phyloP scores from a whole-genome alignment of 1,139 yeast species.

The Starmera stellimalicola region DNA sequence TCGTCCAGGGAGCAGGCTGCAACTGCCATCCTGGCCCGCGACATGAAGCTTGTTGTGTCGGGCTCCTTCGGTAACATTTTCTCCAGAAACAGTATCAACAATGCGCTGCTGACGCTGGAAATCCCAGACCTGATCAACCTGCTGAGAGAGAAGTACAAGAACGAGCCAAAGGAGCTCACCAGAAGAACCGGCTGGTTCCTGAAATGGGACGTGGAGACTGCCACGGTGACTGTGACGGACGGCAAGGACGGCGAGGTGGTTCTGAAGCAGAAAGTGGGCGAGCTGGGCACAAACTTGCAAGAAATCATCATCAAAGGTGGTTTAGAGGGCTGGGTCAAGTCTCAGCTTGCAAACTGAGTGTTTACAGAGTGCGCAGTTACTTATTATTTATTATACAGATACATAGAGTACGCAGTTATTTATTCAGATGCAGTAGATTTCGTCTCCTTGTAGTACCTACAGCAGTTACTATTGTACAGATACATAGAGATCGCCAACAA shows the following conservation, averaged over 20 bases:
- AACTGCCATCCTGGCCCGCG: conserved; percentile 89
- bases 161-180: conserved; percentile 56
- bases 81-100: conserved; percentile 90
- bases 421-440: not conserved
- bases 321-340: conserved; percentile 94
- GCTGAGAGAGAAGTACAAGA: conserved; percentile 60
- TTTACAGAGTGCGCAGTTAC: not conserved
- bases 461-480: not conserved
- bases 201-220: conserved; percentile 86
- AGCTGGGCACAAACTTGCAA: conserved; percentile 88
- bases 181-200: conserved; percentile 92
- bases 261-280: conserved; percentile 84
- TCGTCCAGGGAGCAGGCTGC: conserved; percentile 99
- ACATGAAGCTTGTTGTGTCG: conserved; percentile 84
- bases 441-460: not conserved
- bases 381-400: not conserved
- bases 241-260: conserved; percentile 50
- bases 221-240: conserved; percentile 71
- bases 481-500: too few species aligned
- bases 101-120: conserved; percentile 87
- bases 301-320: conserved; percentile 97
- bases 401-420: not conserved
- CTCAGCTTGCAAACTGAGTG: conserved; percentile 38
- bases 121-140: conserved; percentile 77
- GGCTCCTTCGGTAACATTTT: conserved; percentile 98